These are phyloP conservation scores for Candida taoyuanica DNA, from an alignment of 805 yeast species.

Conservation along the genomic window DNA sequence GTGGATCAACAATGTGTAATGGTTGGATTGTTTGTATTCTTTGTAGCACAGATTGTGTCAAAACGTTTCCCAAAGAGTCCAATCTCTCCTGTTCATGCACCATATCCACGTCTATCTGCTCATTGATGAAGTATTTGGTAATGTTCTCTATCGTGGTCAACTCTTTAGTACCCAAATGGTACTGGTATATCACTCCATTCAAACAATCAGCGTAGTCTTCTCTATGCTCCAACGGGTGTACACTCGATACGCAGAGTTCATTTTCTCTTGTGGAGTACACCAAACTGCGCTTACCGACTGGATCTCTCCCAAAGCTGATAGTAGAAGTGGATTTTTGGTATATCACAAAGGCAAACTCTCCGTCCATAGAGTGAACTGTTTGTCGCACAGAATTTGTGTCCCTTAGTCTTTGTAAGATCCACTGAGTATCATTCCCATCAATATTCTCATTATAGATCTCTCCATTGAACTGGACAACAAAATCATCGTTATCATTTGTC, in stretches of 20 bases:
- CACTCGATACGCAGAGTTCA: conserved; percentile 45
- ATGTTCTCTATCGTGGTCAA: conserved; percentile 19
- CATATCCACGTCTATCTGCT: conserved; percentile 19
- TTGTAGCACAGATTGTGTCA: conserved; percentile 39
- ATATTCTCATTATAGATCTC: conserved; percentile 71
- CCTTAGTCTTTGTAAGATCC: conserved; percentile 37
- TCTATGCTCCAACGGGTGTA: conserved; percentile 31
- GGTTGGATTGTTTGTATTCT: conserved; percentile 64
- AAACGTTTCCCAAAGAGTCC: conserved; percentile 22
- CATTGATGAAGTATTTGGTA: conserved; percentile 20
- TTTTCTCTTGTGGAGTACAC: conserved; percentile 35
- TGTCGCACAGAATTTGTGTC: conserved; percentile 28
- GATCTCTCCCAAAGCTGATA: conserved; percentile 80
- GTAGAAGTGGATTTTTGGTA: conserved; percentile 36
- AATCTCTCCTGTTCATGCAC: conserved; percentile 10
- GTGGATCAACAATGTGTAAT: conserved; percentile 30
- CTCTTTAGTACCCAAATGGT: conserved; percentile 26
- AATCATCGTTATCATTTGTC: conserved; percentile 29
- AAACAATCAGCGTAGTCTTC: conserved; percentile 48
- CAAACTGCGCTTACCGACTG: conserved; percentile 76
- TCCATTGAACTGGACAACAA: conserved; percentile 78
- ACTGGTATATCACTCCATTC: conserved; percentile 46
- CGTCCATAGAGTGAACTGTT: conserved; percentile 47
- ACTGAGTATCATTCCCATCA: conserved; percentile 59
- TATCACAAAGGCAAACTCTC: conserved; percentile 75